A percentile compares a stretch with the other conserved stretches of the same genome.
phyloP scores from a whole-genome alignment of 331 rosid species.

The Stylosanthes scabra region DNA sequence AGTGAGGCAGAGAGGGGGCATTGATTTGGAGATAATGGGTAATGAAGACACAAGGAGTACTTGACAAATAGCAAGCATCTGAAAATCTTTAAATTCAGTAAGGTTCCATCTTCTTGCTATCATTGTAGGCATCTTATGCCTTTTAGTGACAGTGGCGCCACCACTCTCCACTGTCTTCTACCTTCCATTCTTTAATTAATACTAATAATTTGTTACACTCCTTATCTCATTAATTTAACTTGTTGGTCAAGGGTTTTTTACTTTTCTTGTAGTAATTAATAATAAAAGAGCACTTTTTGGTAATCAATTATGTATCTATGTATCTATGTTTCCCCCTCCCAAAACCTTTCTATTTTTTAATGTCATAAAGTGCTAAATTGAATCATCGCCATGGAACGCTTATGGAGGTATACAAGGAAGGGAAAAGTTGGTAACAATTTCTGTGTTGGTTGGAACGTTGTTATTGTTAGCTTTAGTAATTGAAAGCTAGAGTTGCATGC shows the following conservation, averaged over 20 bases:
- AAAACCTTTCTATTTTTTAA: background rate
- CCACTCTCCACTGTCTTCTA: background rate
- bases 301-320: background rate
- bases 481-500: background rate
- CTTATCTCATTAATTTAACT: background rate
- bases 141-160: constrained; percentile 22
- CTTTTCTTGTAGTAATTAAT: background rate
- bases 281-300: background rate
- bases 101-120: constrained; percentile 5
- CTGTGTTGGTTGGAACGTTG: background rate
- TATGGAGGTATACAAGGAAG: background rate
- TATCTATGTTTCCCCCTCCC: background rate
- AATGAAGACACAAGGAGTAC: constrained; percentile 16
- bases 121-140: constrained; percentile 22
- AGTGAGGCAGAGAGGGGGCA: background rate
- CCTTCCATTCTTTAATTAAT: background rate
- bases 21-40: constrained; percentile 11
- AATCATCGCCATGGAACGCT: constrained; percentile 5
- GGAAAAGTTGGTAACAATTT: background rate
- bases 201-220: background rate
- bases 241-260: background rate
- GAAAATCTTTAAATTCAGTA: constrained; percentile 5
- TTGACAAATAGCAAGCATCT: constrained; percentile 19
- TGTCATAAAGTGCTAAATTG: background rate
- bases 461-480: background rate